A percentile compares a stretch with the other conserved stretches of the same genome.
These are phyloP conservation scores for Mycosphaerella arachidis DNA, from an alignment of 2,329 filamentous ascomycete species.

Conservation along the genomic window DNA sequence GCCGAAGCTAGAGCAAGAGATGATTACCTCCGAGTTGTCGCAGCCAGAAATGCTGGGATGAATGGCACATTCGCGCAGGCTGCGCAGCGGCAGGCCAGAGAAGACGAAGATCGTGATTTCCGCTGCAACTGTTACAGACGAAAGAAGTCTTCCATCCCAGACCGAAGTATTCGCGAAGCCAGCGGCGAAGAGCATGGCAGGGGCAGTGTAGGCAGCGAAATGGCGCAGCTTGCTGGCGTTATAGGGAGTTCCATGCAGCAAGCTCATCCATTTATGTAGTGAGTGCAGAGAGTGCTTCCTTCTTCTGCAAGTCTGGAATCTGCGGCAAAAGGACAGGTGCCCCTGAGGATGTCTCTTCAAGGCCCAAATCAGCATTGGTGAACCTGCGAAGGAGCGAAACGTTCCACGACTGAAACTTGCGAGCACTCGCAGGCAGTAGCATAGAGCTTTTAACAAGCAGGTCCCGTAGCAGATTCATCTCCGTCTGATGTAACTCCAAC, in stretches of 20 bases:
- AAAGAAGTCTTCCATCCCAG: neutral
- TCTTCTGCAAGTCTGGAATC: slow-evolving; percentile 2
- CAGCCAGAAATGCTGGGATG: neutral
- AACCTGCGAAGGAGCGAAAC: slow-evolving; percentile 21
- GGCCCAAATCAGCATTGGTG: slow-evolving; percentile 8
- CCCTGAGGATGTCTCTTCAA: neutral
- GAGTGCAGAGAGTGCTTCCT: slow-evolving; percentile 2
- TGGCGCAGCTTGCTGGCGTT: neutral
- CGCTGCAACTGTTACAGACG: neutral
- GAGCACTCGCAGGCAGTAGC: slow-evolving; percentile 24
- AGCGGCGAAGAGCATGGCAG: neutral
- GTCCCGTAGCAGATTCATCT: slow-evolving; percentile 39
- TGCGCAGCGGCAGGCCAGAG: neutral
- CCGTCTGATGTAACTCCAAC: slow-evolving; percentile 23
- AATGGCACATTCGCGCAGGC: neutral
- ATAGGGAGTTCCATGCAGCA: neutral
- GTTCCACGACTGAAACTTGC: slow-evolving; percentile 21
- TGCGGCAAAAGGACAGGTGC: neutral
- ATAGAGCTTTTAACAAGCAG: slow-evolving; percentile 32
- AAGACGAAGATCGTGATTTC: neutral
- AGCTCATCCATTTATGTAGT: slow-evolving; percentile 2
- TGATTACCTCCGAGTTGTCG: neutral
- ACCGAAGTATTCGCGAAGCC: neutral
- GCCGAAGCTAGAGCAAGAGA: neutral
- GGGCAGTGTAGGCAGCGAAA: neutral